Evolutionary conservation across 208 protist genomes (phyloP).

Genomic region (Crithidia bombi): DNA sequence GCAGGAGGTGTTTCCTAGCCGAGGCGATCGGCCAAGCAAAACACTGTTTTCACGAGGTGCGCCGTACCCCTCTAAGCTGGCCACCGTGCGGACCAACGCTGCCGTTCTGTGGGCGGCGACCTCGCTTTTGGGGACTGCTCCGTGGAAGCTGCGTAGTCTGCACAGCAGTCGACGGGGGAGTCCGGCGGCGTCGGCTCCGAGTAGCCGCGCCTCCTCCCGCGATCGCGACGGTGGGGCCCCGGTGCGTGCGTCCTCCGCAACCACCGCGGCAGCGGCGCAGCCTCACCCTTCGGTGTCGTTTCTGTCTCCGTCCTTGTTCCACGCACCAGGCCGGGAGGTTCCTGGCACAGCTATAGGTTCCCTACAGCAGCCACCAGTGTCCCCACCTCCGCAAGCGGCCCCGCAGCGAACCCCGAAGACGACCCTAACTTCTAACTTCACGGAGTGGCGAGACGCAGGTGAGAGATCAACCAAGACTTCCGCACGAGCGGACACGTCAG

Average conservation of each 20-base stretch:
- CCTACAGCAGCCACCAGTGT: background rate
- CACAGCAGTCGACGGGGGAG: slow-evolving; percentile 17
- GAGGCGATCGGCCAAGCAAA: background rate
- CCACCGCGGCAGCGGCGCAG: background rate
- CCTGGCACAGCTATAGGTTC: no score
- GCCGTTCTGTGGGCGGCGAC: slow-evolving; percentile 32
- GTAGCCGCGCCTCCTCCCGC: slow-evolving; percentile 26
- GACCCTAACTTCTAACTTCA: background rate
- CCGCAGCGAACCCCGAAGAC: background rate
- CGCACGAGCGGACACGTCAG: background rate
- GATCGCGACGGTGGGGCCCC: slow-evolving; percentile 8
- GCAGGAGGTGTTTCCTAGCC: background rate
- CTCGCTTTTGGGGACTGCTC: slow-evolving; percentile 27
- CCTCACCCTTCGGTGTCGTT: background rate
- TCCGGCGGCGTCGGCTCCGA: slow-evolving; percentile 11
- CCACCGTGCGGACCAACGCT: background rate
- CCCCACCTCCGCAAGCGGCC: background rate
- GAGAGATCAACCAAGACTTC: background rate
- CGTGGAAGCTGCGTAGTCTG: slow-evolving; percentile 22
- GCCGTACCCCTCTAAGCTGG: background rate
- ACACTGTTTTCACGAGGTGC: background rate
- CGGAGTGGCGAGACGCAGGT: background rate
- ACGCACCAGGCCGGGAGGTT: background rate
- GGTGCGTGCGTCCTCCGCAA: background rate
- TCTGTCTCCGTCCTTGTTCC: background rate